Percentiles rank a stretch among this genome's conserved stretches.
phyloP scores from a whole-genome alignment of 176 grass and related monocot species.

The Leersia perrieri region DNA sequence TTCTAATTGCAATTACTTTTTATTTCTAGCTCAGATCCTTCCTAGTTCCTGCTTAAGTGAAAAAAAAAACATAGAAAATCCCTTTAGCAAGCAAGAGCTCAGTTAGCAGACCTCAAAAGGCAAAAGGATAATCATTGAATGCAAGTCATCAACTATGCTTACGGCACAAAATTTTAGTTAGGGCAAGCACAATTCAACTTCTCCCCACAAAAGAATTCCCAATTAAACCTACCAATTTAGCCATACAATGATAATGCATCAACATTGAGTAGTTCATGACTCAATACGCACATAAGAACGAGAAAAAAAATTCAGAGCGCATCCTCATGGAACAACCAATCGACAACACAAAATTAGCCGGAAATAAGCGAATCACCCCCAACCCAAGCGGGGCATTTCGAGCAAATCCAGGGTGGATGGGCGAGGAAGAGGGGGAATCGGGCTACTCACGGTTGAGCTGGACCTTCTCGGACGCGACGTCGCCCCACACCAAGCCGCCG shows the following conservation, averaged over 20 bases:
- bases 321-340: not conserved
- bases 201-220: not conserved
- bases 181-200: not conserved
- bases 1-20: not conserved
- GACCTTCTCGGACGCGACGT: constrained; percentile 69
- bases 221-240: not conserved
- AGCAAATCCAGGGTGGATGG: not conserved
- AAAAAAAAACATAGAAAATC: not conserved
- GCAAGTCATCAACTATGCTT: not conserved
- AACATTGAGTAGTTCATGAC: not conserved
- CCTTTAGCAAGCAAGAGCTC: not conserved
- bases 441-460: constrained; percentile 74
- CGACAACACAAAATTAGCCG: not conserved
- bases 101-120: not conserved
- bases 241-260: not conserved
- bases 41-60: not conserved
- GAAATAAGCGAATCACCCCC: not conserved
- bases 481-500: constrained; percentile 87
- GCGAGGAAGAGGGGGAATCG: not conserved
- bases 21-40: not conserved
- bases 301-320: not conserved
- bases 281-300: not conserved
- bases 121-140: not conserved
- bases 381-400: not conserved
- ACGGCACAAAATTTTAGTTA: not conserved